These are phyloP conservation scores for Diaporthe sp. DNA, from an alignment of 2,329 filamentous ascomycete species.

Conservation along the genomic window DNA sequence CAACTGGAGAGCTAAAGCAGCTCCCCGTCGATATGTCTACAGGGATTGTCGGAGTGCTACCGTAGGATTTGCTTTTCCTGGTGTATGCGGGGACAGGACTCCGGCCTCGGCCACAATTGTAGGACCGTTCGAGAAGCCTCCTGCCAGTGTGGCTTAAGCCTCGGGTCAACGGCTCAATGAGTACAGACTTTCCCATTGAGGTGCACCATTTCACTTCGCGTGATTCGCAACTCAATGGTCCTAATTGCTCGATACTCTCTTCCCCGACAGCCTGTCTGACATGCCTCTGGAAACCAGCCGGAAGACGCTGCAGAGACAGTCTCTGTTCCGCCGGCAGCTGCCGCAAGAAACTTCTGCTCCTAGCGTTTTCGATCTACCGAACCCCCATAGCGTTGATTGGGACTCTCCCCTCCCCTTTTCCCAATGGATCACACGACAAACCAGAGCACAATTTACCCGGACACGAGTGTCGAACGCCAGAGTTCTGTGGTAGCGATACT, in stretches of 20 bases:
- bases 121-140: not conserved
- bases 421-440: not conserved
- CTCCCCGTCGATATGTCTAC: not conserved
- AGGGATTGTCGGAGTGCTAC: not conserved
- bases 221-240: not conserved
- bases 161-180: not conserved
- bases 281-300: no score
- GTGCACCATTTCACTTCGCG: not conserved
- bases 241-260: not conserved
- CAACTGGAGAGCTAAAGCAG: not conserved
- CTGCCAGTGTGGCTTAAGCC: not conserved
- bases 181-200: not conserved
- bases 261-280: not conserved
- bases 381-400: not conserved
- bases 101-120: slow-evolving; percentile 24
- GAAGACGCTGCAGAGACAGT: not conserved
- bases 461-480: not conserved
- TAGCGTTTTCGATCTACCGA: not conserved
- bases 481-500: not conserved
- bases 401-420: not conserved
- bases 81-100: not conserved
- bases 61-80: not conserved
- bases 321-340: not conserved
- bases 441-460: slow-evolving; percentile 13
- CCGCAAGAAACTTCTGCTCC: not conserved